Percentiles rank a stretch among this genome's conserved stretches.
These are phyloP conservation scores for Crucibulum laeve DNA, from an alignment of 768 basidiomycete species.

Conservation along the genomic window DNA sequence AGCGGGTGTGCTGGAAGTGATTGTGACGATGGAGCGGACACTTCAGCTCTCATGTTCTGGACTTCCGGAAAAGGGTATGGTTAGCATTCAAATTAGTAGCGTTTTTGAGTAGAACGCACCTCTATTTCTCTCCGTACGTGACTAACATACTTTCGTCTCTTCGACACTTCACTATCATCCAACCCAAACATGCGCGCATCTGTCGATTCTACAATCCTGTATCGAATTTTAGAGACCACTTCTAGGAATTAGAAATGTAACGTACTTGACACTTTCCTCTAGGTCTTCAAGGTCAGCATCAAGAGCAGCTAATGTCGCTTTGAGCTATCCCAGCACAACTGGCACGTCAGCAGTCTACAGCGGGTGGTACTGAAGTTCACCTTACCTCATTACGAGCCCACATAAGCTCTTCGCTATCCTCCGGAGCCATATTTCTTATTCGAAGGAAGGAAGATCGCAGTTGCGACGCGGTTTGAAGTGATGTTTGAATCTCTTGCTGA, in stretches of 20 bases:
- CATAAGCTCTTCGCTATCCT: constrained; percentile 74
- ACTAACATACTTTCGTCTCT: constrained; percentile 72
- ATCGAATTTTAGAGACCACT: background rate
- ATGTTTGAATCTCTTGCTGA: constrained; percentile 75
- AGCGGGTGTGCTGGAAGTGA: too few species aligned
- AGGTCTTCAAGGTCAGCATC: constrained; percentile 89
- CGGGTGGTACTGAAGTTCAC: constrained; percentile 11
- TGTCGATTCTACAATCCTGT: constrained; percentile 81
- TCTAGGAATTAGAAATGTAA: constrained; percentile 1
- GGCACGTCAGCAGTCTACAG: background rate
- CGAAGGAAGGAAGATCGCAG: constrained; percentile 73
- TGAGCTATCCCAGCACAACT: constrained; percentile 43
- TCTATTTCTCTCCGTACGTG: constrained; percentile 73
- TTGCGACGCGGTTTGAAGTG: constrained; percentile 66
- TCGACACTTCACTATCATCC: constrained; percentile 69
- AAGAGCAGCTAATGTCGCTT: constrained; percentile 69
- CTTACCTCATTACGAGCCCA: constrained; percentile 81
- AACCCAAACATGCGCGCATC: constrained; percentile 85
- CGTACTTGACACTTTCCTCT: constrained; percentile 89
- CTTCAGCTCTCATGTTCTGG: constrained; percentile 73
- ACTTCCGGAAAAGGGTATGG: constrained; percentile 32
- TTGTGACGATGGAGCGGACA: constrained; percentile 23
- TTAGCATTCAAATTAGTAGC: constrained; percentile 15
- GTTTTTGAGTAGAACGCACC: constrained; percentile 46
- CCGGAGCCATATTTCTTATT: constrained; percentile 68